These are phyloP conservation scores for Penicillium canescens DNA, from an alignment of 495 filamentous ascomycete genomes.

Conservation along the genomic window DNA sequence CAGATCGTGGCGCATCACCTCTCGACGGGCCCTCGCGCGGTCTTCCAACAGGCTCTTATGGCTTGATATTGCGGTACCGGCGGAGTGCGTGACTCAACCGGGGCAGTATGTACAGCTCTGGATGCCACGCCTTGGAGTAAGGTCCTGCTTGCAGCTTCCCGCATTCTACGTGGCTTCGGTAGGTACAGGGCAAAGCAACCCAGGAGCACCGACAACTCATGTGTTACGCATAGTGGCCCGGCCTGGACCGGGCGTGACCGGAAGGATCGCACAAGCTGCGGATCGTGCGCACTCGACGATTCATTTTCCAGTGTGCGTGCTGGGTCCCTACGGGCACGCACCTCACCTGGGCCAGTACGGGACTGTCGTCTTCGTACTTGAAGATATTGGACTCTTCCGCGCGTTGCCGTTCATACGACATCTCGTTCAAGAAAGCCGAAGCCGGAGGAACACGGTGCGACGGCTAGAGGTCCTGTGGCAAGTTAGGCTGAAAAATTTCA, in stretches of 20 bases:
- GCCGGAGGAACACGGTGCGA: neutral
- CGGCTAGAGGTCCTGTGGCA: slow-evolving; percentile 2
- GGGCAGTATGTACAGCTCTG: slow-evolving; percentile 12
- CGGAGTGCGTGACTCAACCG: neutral
- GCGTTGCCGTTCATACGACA: slow-evolving; percentile 1
- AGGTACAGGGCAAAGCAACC: neutral
- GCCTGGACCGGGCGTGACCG: neutral
- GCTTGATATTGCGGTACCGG: neutral
- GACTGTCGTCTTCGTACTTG: slow-evolving; percentile 3
- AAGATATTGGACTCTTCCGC: slow-evolving; percentile 6
- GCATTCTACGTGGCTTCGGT: slow-evolving; percentile 7
- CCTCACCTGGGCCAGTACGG: neutral
- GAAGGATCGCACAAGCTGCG: neutral
- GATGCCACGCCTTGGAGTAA: slow-evolving; percentile 2
- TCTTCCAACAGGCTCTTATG: slow-evolving; percentile 3
- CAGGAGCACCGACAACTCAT: neutral
- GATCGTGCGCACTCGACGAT: neutral
- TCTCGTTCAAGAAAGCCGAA: slow-evolving; percentile 1
- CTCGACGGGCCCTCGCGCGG: neutral
- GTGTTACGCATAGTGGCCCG: neutral
- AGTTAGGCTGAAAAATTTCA: neutral
- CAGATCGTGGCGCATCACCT: slow-evolving; percentile 1
- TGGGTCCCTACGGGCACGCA: slow-evolving; percentile 4
- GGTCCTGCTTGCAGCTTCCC: slow-evolving; percentile 4
- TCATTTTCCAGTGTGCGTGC: neutral